These are phyloP conservation scores for Ogataea henricii DNA, from an alignment of 805 yeast genomes.

Conservation along the genomic window DNA sequence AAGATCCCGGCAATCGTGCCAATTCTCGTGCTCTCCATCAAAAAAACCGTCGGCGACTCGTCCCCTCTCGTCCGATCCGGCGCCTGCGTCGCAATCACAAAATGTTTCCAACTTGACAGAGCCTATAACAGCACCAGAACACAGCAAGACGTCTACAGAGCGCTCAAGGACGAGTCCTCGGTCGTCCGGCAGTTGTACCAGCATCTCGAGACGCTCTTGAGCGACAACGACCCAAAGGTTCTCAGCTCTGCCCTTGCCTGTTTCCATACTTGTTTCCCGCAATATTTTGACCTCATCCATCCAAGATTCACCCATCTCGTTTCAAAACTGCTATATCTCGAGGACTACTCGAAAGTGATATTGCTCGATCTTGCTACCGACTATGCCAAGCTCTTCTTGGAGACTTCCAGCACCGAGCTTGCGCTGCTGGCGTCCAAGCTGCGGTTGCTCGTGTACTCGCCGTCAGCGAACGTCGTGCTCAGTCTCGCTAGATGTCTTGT, in stretches of 20 bases:
- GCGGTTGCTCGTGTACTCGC: slow-evolving; percentile 47
- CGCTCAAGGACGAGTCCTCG: slow-evolving; percentile 33
- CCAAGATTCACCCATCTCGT: slow-evolving; percentile 55
- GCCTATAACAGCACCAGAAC: slow-evolving; percentile 22
- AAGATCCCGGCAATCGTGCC: slow-evolving; percentile 80
- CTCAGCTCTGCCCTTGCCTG: slow-evolving; percentile 68
- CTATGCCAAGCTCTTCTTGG: slow-evolving; percentile 64
- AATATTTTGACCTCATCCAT: slow-evolving; percentile 67
- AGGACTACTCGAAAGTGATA: slow-evolving; percentile 69
- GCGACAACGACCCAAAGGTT: slow-evolving; percentile 69
- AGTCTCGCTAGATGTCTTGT: slow-evolving; percentile 58
- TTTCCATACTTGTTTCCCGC: slow-evolving; percentile 53
- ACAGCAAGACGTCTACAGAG: slow-evolving; percentile 8
- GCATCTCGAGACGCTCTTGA: slow-evolving; percentile 52
- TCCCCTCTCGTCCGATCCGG: slow-evolving; percentile 80
- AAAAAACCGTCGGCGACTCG: slow-evolving; percentile 66
- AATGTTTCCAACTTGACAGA: slow-evolving; percentile 44
- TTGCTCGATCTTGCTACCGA: slow-evolving; percentile 64
- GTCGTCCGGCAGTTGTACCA: slow-evolving; percentile 52
- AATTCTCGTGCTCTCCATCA: slow-evolving; percentile 71
- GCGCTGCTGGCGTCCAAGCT: slow-evolving; percentile 52
- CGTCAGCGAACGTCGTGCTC: slow-evolving; percentile 61
- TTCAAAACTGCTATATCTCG: slow-evolving; percentile 50
- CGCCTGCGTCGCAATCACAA: slow-evolving; percentile 73
- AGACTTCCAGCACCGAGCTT: slow-evolving; percentile 48